Conservation (phyloP, 306 rosid genomes). For the Hippophae tibetana region DNA sequence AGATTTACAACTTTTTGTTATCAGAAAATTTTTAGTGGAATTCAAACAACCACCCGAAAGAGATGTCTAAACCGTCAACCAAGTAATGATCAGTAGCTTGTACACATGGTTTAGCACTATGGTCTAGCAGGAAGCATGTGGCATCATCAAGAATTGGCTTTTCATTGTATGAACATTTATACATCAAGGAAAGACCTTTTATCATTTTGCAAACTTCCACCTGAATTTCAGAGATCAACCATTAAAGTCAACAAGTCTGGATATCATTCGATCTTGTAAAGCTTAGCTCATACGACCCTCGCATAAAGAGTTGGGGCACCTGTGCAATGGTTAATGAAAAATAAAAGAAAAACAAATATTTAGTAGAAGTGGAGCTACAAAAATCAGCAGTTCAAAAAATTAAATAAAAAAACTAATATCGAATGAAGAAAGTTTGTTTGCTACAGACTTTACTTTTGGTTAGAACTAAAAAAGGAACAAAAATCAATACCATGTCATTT, state of each 20-base stretch:
- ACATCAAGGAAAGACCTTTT: slow-evolving; percentile 28
- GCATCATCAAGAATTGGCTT: slow-evolving; percentile 37
- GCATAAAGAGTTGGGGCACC: slow-evolving; percentile 17
- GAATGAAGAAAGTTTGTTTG: neutral
- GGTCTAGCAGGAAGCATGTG: slow-evolving; percentile 36
- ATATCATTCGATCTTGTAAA: slow-evolving; percentile 27
- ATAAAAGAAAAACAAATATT: slow-evolving; percentile 6
- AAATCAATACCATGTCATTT: too few relatives aligned
- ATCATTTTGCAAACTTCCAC: slow-evolving; percentile 41
- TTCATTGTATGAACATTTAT: slow-evolving; percentile 29
- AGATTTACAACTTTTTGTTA: slow-evolving; percentile 25
- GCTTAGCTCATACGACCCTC: slow-evolving; percentile 20
- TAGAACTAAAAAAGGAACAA: too few relatives aligned
- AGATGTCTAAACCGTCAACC: slow-evolving; percentile 42
- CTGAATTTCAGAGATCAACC: slow-evolving; percentile 32
- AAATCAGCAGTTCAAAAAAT: neutral
- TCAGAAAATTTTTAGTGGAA: slow-evolving; percentile 37
- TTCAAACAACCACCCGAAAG: slow-evolving; percentile 50
- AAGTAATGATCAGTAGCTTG: slow-evolving; percentile 41
- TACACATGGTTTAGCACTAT: slow-evolving; percentile 22
- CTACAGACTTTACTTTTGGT: too few relatives aligned
- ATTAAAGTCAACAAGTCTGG: slow-evolving; percentile 14
- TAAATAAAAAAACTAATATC: slow-evolving; percentile 6
- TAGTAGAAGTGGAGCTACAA: neutral
- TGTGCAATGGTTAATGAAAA: slow-evolving; percentile 23